Evolutionary conservation across 306 rosid species (phyloP).

Genomic region (Casuarina cunninghamiana): DNA sequence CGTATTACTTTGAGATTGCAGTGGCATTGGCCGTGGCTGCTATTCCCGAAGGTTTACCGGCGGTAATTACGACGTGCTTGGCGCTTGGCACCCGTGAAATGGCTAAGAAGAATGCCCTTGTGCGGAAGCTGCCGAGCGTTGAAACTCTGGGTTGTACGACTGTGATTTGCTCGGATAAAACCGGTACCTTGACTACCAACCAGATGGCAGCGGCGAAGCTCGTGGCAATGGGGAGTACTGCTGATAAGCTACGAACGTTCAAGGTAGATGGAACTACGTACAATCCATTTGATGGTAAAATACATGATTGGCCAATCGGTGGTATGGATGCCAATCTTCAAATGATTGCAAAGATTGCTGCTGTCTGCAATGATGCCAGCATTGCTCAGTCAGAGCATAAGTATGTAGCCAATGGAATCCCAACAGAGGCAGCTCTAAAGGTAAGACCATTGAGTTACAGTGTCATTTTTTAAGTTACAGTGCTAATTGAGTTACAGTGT

Average conservation of each 20-base stretch:
- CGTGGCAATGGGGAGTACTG: conserved; percentile 58
- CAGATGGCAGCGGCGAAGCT: conserved; percentile 79
- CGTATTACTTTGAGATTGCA: conserved; percentile 63
- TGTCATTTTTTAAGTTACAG: not conserved
- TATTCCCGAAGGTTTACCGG: conserved; percentile 61
- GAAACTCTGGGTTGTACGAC: conserved; percentile 63
- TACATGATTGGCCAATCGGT: conserved; percentile 57
- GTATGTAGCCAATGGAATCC: conserved; percentile 66
- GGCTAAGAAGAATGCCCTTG: conserved; percentile 69
- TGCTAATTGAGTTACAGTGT: conserved; percentile 4
- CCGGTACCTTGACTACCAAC: conserved; percentile 60
- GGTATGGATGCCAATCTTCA: conserved; percentile 70
- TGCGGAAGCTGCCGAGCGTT: conserved; percentile 66
- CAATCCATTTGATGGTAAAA: conserved; percentile 66
- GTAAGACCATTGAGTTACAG: conserved; percentile 23
- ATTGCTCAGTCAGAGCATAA: conserved; percentile 53
- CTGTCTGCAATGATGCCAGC: conserved; percentile 71
- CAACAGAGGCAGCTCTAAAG: conserved; percentile 82
- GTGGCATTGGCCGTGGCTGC: conserved; percentile 68
- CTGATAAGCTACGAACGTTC: conserved; percentile 44
- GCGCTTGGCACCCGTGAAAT: conserved; percentile 58
- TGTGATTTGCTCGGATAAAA: conserved; percentile 60
- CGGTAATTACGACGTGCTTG: conserved; percentile 53
- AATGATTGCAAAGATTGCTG: conserved; percentile 66
- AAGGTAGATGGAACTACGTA: conserved; percentile 77